Conservation (phyloP, 768 basidiomycete species). For the Boletus reticulatus region DNA sequence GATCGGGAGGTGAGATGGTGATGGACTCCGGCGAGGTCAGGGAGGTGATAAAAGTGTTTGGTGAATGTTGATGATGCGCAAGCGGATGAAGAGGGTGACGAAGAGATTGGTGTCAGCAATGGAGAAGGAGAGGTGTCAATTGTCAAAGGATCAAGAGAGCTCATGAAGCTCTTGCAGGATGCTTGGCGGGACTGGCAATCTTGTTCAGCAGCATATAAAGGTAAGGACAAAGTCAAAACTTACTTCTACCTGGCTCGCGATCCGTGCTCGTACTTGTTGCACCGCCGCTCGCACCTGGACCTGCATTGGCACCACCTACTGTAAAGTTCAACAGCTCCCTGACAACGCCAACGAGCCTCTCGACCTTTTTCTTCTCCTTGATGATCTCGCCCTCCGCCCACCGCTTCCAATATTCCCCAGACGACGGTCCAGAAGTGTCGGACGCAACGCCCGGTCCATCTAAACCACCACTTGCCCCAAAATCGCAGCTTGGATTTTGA, state of each 20-base stretch:
- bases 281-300: not conserved
- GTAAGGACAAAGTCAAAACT: no score
- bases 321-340: constrained; percentile 60
- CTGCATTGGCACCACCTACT: constrained; percentile 29
- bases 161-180: constrained; percentile 29
- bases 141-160: constrained; percentile 25
- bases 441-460: constrained; percentile 11
- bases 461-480: constrained; percentile 9
- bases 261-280: not conserved
- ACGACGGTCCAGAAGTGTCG: constrained; percentile 1
- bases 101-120: constrained; percentile 11
- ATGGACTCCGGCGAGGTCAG: constrained; percentile 44
- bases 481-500: constrained; percentile 14
- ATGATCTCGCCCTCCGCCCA: constrained; percentile 38
- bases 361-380: constrained; percentile 61
- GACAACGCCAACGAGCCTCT: constrained; percentile 57
- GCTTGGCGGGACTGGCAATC: constrained; percentile 14
- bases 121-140: constrained; percentile 17
- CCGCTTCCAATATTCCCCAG: constrained; percentile 27
- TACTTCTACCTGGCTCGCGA: no score
- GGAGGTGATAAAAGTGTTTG: constrained; percentile 74
- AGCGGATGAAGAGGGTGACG: constrained; percentile 25
- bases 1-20: constrained; percentile 8
- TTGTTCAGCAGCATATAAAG: constrained; percentile 7
- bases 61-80: constrained; percentile 34